Evolutionary conservation across 2,329 filamentous ascomycete species (phyloP), one percentile per base, ranked within the genome.

Genomic region (Ophiostoma fasciatum): DNA sequence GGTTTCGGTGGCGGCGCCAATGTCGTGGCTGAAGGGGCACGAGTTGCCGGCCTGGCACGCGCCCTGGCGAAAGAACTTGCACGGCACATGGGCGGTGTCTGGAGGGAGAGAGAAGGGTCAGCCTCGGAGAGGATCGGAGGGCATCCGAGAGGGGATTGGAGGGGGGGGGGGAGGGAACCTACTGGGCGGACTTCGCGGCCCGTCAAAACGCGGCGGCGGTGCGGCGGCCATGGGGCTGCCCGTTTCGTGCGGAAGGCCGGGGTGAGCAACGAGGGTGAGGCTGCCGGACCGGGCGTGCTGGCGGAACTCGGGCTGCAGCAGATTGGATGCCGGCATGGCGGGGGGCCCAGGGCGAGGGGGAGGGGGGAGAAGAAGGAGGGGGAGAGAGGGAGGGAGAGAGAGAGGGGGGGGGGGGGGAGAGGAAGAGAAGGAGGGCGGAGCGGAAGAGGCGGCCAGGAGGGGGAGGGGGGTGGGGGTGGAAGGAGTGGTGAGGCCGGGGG

Each of bases 41-140:
- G 87, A 84, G 56, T 82, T 82, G 49, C 90, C 90, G 39, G 90
- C 90, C 68, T 96, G 88, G 59, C 90, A 98, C 51, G 84, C 78
- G 56, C 88, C 87, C 63, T 94, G 84, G 36, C 85, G 78, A 61
- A 90, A 98, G 79, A 98, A 98, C 68, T 96, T 96, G 80, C 90
- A 98, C 27, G 90, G 90, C 30, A 98, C 90, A 63, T 96, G 90
- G 43, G 87, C 81, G 14, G 90, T 94, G 59, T 94, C 88, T 94
- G 45, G 36, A 18, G 21, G 21, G 18, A 28, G n/a, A 5, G 27
- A 28, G 31, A 4, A 14, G 19, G 12, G 22, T 7, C n/a, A 13
- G 23, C 23, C 9, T 9, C 13, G 28, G 20, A n/a, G n/a, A n/a
- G n/a, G n/a, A n/a, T n/a, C n/a, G 28, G 17, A 18, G 37, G 18